phyloP scores from a whole-genome alignment of 768 basidiomycete species.

The Leucosporidium yakuticum region DNA sequence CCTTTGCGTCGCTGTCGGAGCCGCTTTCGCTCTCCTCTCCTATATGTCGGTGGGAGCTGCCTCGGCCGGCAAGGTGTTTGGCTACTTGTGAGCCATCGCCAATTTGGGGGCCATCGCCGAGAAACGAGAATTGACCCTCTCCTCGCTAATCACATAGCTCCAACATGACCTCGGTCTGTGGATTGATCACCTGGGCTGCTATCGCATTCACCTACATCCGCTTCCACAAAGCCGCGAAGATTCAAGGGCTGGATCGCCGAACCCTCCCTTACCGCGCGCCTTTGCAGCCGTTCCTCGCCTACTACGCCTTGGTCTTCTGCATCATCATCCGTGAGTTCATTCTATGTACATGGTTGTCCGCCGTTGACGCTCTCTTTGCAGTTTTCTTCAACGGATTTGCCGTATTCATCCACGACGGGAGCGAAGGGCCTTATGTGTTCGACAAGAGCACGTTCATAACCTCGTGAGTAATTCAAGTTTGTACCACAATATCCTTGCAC shows the following conservation, averaged over 20 bases:
- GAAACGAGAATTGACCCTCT: neutral
- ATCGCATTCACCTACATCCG: constrained; percentile 41
- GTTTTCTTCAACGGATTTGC: constrained; percentile 56
- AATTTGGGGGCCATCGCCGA: no score
- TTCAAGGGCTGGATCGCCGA: constrained; percentile 50
- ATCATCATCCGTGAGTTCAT: constrained; percentile 12
- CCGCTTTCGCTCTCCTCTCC: constrained; percentile 39
- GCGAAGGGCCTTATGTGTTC: constrained; percentile 45
- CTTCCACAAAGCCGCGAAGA: constrained; percentile 30
- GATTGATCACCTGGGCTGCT: constrained; percentile 24
- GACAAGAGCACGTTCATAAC: constrained; percentile 29
- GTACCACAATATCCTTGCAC: neutral
- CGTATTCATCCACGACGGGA: constrained; percentile 18
- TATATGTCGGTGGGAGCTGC: constrained; percentile 34
- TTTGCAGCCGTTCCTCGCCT: constrained; percentile 57
- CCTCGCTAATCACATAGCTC: neutral
- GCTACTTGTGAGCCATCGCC: constrained; percentile 36
- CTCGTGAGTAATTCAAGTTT: neutral
- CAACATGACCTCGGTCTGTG: constrained; percentile 36
- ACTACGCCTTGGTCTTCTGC: constrained; percentile 65
- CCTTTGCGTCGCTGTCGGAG: constrained; percentile 40
- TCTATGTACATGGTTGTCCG: constrained; percentile 34
- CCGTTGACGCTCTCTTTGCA: constrained; percentile 56
- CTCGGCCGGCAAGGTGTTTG: constrained; percentile 42
- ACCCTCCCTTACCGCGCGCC: constrained; percentile 43